Percentiles rank a stretch among this genome's conserved stretches.
Conservation (phyloP, 768 basidiomycete species). For the Dioszegia aurantiaca region DNA sequence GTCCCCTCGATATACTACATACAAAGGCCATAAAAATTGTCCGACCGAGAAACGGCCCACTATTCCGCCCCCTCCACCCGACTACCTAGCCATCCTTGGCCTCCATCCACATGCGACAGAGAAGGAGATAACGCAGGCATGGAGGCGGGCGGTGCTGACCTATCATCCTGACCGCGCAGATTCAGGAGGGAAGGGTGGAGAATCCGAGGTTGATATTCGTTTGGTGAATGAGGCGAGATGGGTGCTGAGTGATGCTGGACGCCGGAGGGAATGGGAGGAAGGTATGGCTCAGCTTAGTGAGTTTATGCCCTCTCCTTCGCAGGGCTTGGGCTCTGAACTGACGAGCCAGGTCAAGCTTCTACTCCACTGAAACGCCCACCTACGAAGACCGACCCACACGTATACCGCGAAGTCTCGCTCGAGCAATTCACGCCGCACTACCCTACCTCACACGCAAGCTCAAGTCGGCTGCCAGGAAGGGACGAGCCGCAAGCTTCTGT, state of each 20-base stretch:
- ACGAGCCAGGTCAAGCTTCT: too few species aligned
- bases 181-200: background rate
- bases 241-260: slow-evolving; percentile 24
- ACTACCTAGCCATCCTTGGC: slow-evolving; percentile 39
- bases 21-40: too few species aligned
- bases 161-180: slow-evolving; percentile 23
- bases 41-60: too few species aligned
- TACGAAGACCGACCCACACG: slow-evolving; percentile 8
- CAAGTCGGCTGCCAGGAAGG: background rate
- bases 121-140: slow-evolving; percentile 34
- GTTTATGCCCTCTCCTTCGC: too few species aligned
- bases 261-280: slow-evolving; percentile 27
- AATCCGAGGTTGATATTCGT: slow-evolving; percentile 19
- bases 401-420: slow-evolving; percentile 17
- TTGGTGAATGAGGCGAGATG: slow-evolving; percentile 42
- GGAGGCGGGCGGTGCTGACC: slow-evolving; percentile 29
- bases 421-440: slow-evolving; percentile 10
- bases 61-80: slow-evolving; percentile 9
- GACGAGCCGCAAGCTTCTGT: too few species aligned
- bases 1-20: too few species aligned
- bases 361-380: background rate
- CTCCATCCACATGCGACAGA: slow-evolving; percentile 24
- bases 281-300: background rate
- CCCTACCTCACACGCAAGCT: background rate
- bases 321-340: too few species aligned